Conservation (phyloP, 2,329 filamentous ascomycete species). For the Dendryphion nanum region DNA sequence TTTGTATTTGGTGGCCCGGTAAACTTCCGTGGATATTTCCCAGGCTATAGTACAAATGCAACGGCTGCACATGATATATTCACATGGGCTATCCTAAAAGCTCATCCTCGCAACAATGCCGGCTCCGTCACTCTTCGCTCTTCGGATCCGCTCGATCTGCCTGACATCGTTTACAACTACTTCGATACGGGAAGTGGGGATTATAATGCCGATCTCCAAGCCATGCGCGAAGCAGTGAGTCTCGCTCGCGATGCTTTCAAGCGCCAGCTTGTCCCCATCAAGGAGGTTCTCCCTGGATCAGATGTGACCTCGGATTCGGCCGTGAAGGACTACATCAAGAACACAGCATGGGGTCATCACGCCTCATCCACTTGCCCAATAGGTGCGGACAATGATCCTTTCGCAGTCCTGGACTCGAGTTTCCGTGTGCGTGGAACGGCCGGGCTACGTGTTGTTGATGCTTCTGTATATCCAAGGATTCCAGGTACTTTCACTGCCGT, state of each 20-base stretch:
- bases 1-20: slow-evolving; percentile 57
- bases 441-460: slow-evolving; percentile 51
- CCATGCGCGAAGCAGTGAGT: slow-evolving; percentile 55
- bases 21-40: slow-evolving; percentile 57
- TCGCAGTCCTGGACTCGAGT: slow-evolving; percentile 54
- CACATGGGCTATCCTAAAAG: slow-evolving; percentile 58
- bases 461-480: slow-evolving; percentile 28
- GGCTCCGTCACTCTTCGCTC: slow-evolving; percentile 63
- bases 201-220: slow-evolving; percentile 55
- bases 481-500: slow-evolving; percentile 55
- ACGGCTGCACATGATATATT: slow-evolving; percentile 49
- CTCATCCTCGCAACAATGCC: slow-evolving; percentile 60
- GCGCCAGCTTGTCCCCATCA: slow-evolving; percentile 34
- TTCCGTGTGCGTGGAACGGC: slow-evolving; percentile 54
- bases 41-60: slow-evolving; percentile 54
- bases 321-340: slow-evolving; percentile 27
- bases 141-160: slow-evolving; percentile 62
- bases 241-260: slow-evolving; percentile 47
- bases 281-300: slow-evolving; percentile 47
- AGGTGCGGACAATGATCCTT: slow-evolving; percentile 48
- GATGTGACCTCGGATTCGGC: slow-evolving; percentile 39
- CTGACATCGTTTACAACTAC: slow-evolving; percentile 53
- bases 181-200: slow-evolving; percentile 56
- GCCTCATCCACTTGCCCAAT: slow-evolving; percentile 58
- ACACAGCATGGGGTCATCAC: slow-evolving; percentile 51